Evolutionary conservation across 2,329 filamentous ascomycete genomes (phyloP).

Genomic region (Lecanicillium sp.): DNA sequence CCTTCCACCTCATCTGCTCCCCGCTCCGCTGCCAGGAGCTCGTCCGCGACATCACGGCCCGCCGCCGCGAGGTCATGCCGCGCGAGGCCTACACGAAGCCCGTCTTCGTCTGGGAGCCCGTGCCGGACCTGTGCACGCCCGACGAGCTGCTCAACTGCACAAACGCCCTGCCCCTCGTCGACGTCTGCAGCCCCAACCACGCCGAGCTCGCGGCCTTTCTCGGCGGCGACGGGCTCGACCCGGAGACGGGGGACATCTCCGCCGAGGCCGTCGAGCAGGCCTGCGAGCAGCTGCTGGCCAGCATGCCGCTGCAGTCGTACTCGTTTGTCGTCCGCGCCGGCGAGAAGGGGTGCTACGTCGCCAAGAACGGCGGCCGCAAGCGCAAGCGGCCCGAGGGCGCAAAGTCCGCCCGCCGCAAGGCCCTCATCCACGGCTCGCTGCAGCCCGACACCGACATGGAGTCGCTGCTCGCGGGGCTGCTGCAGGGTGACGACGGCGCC

Average conservation of each 20-base stretch:
- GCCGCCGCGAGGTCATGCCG: constrained; percentile 39
- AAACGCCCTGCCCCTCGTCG: constrained; percentile 54
- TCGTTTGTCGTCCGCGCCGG: constrained; percentile 66
- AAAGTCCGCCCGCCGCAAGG: constrained; percentile 31
- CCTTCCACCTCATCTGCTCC: constrained; percentile 85
- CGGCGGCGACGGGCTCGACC: constrained; percentile 51
- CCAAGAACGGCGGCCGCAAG: constrained; percentile 50
- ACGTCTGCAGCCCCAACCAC: constrained; percentile 74
- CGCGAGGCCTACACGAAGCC: constrained; percentile 46
- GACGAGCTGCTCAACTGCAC: constrained; percentile 60
- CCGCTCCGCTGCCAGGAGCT: constrained; percentile 70
- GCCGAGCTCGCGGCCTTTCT: constrained; percentile 84
- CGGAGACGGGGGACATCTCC: constrained; percentile 48
- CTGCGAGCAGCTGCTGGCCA: constrained; percentile 57
- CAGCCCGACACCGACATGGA: constrained; percentile 58
- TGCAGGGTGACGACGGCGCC: constrained; percentile 47
- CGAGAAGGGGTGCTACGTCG: constrained; percentile 64
- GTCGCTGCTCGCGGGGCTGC: constrained; percentile 52
- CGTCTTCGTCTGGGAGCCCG: constrained; percentile 89
- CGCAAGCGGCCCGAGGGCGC: constrained; percentile 26
- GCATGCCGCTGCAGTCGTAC: constrained; percentile 59
- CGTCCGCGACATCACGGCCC: constrained; percentile 61
- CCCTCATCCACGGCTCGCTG: constrained; percentile 45
- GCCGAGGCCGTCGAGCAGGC: constrained; percentile 48
- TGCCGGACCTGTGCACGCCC: constrained; percentile 79